These are phyloP conservation scores for Boletus patriciae DNA, from an alignment of 768 basidiomycete genomes.

Conservation along the genomic window DNA sequence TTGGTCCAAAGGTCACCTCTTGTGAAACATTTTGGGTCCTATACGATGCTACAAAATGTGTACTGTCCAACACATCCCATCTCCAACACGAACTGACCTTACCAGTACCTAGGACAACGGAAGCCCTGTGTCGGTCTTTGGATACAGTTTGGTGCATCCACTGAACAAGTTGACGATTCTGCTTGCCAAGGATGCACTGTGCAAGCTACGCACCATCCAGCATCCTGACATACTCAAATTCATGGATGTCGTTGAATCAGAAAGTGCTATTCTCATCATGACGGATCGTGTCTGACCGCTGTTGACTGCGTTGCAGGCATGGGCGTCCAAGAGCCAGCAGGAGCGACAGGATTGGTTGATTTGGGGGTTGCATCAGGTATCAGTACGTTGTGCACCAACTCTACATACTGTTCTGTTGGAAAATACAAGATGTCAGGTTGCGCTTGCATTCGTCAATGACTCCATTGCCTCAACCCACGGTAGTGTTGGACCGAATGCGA, in stretches of 20 bases:
- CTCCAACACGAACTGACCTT: constrained; percentile 14
- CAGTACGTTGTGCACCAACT: constrained; percentile 46
- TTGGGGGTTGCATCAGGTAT: constrained; percentile 91
- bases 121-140: constrained; percentile 83
- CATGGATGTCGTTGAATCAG: constrained; percentile 90
- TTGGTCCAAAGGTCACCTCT: constrained; percentile 70
- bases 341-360: constrained; percentile 85
- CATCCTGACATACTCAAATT: constrained; percentile 97
- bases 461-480: constrained; percentile 82
- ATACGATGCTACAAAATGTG: constrained; percentile 87
- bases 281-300: constrained; percentile 91
- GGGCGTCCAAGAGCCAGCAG: constrained; percentile 59
- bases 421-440: constrained; percentile 53
- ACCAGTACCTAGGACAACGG: constrained; percentile 73
- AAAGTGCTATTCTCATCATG: constrained; percentile 87
- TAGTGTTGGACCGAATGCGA: constrained; percentile 65
- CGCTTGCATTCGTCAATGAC: constrained; percentile 87
- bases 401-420: neutral
- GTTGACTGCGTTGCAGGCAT: constrained; percentile 55
- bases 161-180: constrained; percentile 59
- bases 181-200: constrained; percentile 85
- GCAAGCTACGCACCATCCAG: constrained; percentile 85
- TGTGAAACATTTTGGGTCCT: constrained; percentile 80
- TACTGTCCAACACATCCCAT: constrained; percentile 34
- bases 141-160: constrained; percentile 75